Evolutionary conservation across 495 filamentous ascomycete genomes (phyloP).

Genomic region (Chaetomium fimeti): DNA sequence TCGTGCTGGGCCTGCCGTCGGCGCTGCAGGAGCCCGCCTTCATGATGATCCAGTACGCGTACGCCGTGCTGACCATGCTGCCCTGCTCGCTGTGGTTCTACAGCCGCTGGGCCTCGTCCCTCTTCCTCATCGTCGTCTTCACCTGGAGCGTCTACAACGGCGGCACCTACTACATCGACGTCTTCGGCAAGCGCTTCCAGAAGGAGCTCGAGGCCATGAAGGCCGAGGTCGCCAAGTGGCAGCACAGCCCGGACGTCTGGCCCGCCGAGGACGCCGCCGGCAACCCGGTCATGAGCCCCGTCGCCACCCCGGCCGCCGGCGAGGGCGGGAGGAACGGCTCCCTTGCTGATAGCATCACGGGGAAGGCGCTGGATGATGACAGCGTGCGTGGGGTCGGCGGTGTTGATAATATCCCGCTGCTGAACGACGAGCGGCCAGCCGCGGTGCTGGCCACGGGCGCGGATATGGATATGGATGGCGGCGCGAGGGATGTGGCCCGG

Average conservation of each 20-base stretch:
- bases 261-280: conserved; percentile 29
- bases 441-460: conserved; percentile 41
- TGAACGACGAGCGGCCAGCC: conserved; percentile 47
- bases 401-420: conserved; percentile 56
- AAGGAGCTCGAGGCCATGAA: conserved; percentile 91
- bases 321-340: conserved; percentile 21
- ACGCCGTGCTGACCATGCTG: conserved; percentile 88
- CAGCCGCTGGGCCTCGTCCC: conserved; percentile 73
- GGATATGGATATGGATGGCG: conserved; percentile 39
- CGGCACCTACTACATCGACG: conserved; percentile 94
- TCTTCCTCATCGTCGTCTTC: conserved; percentile 77
- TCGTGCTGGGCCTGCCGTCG: conserved; percentile 76
- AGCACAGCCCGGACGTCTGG: conserved; percentile 52
- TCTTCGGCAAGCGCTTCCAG: conserved; percentile 94
- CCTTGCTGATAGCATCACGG: conserved; percentile 25
- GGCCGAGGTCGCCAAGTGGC: conserved; percentile 88
- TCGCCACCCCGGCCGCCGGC: background rate
- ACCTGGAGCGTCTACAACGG: conserved; percentile 93
- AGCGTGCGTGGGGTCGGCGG: conserved; percentile 25
- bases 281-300: background rate
- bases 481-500: conserved; percentile 42
- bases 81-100: conserved; percentile 96
- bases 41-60: conserved; percentile 92
- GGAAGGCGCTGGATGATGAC: conserved; percentile 20
- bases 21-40: conserved; percentile 82